Base-by-base conservation (phyloP, 257 asterid genomes). In the Solanum lignicaule region DNA sequence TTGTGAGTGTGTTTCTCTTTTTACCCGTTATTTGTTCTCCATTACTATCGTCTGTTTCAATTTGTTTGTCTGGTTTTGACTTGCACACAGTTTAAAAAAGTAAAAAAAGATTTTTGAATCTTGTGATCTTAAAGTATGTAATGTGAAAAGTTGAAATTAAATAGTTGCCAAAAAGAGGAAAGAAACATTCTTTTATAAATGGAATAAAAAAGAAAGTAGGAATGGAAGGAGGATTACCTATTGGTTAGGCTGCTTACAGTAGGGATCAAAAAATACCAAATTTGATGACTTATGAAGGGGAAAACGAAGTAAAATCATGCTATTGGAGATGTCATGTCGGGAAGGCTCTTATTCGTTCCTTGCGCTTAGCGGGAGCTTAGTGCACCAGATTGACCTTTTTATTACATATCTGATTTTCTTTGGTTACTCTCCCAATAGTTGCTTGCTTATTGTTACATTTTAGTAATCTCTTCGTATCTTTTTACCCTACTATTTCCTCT, bases 1-100 rank as follows among this genome's bases (percentile, higher is more conserved):
- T 96, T 87, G 98, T 95, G 27, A 89, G 98, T 94, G 55, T 35
- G 39, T 65, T 13, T 78, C 69, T 12, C 62, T 2, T 41, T 15
- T 78, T 25, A 25, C 36, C 62, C 65, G 25, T 15, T 78, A 13
- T 41, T 25, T 75, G 14, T 75, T 36, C 25, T 6, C 58, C 58
- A 6, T 76, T 29, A 69, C 3, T 69, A 0, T 9, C 5, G 4
- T 62, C 0, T 1, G 3, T 62, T 62, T 62, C 7, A 62, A 66
- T 66, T 66, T 66, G 73, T 25, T 69, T 69, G 3, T 27, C 5
- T 14, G 6, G 0, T 68, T 27, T 27, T 68, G 3, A 66, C 9
- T 66, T 25, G 4, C 2, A 12, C 4, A 0, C 0, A 66, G 1
- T 27, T 27, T 27, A 27, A 66, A 16, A 12, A 5, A 25, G 1